These are phyloP conservation scores for Tolypocladium guangdongense DNA, from an alignment of 2,329 filamentous ascomycete species.

Conservation along the genomic window DNA sequence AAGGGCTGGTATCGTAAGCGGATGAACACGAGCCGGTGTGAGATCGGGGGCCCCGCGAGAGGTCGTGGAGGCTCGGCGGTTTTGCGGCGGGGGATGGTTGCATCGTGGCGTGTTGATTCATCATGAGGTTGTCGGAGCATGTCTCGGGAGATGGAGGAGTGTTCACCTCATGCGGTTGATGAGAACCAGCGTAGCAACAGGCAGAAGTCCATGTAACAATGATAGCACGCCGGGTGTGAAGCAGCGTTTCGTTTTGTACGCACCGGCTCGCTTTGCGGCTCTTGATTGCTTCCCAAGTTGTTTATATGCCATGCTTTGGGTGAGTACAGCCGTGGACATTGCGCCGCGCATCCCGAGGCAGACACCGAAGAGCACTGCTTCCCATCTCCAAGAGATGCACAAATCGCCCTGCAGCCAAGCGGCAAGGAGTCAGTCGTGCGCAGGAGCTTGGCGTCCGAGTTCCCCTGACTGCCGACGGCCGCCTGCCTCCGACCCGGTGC, in stretches of 20 bases:
- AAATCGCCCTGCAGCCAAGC: neutral
- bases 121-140: neutral
- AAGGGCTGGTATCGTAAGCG: neutral
- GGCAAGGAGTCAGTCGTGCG: neutral
- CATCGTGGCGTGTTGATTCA: neutral
- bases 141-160: neutral
- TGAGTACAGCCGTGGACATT: neutral
- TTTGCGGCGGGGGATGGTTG: neutral
- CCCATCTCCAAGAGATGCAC: neutral
- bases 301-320: no score
- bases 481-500: neutral
- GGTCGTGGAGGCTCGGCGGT: neutral
- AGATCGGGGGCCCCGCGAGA: neutral
- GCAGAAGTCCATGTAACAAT: neutral
- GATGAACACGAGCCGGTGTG: neutral
- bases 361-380: no score
- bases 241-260: neutral
- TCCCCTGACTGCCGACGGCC: neutral
- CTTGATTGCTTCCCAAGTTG: neutral
- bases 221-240: neutral
- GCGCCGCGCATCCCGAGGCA: neutral
- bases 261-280: neutral
- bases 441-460: neutral
- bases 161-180: neutral
- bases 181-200: neutral